A percentile compares a stretch with the other conserved stretches of the same genome.
Evolutionary conservation across 805 yeast genomes (phyloP).

Genomic region (Grigorovia humatica): DNA sequence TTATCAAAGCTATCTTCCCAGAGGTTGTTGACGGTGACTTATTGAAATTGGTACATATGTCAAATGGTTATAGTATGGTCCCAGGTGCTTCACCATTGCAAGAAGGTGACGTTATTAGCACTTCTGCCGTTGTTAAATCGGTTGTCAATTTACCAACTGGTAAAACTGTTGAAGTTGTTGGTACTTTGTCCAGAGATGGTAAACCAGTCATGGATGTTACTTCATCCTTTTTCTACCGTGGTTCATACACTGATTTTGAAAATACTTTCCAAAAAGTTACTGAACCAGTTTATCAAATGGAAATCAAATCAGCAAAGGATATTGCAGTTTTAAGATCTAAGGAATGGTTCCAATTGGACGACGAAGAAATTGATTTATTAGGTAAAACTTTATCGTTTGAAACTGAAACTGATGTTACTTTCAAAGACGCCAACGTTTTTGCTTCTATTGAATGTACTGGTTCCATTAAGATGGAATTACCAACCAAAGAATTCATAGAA

Average conservation of each 20-base stretch:
- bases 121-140: conserved; percentile 77
- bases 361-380: conserved; percentile 56
- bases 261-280: conserved; percentile 83
- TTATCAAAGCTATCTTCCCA: conserved; percentile 97
- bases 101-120: conserved; percentile 75
- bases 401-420: conserved; percentile 73
- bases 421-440: conserved; percentile 65
- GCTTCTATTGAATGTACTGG: conserved; percentile 78
- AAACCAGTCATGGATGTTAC: conserved; percentile 85
- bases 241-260: conserved; percentile 75
- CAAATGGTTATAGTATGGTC: conserved; percentile 86
- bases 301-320: conserved; percentile 68
- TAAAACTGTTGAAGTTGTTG: conserved; percentile 91
- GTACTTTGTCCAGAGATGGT: conserved; percentile 69
- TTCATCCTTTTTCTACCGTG: conserved; percentile 94
- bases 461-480: conserved; percentile 75
- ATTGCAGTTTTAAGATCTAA: conserved; percentile 88
- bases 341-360: conserved; percentile 92
- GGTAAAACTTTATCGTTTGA: conserved; percentile 81
- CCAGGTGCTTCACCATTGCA: conserved; percentile 86
- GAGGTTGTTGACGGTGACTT: conserved; percentile 92
- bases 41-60: conserved; percentile 84
- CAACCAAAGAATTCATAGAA: conserved; percentile 80
- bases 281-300: conserved; percentile 80
- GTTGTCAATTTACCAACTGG: conserved; percentile 89